phyloP scores from a whole-genome alignment of 495 filamentous ascomycete genomes.

The Hapsidospora chrysogenum region DNA sequence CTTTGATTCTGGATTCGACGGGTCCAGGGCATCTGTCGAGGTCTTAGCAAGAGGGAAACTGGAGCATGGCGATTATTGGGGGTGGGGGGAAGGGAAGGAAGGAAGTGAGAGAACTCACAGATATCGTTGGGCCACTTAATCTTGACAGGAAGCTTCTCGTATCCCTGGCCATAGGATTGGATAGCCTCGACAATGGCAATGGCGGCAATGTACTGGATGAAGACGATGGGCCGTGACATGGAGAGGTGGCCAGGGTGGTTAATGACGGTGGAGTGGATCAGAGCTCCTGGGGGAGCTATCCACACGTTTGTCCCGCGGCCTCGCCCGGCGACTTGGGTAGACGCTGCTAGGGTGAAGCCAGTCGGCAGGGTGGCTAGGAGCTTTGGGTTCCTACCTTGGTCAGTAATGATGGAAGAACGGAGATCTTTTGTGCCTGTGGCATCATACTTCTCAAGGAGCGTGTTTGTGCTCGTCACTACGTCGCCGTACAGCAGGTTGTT shows the following conservation, averaged over 20 bases:
- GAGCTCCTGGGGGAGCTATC: constrained; percentile 74
- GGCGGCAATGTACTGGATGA: constrained; percentile 84
- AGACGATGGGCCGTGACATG: constrained; percentile 66
- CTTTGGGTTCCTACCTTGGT: constrained; percentile 47
- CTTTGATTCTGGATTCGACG: constrained; percentile 35
- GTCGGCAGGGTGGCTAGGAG: constrained; percentile 60
- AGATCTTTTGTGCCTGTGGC: too few relatives aligned
- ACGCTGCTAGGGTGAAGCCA: constrained; percentile 83
- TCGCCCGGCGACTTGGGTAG: constrained; percentile 77
- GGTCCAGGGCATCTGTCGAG: constrained; percentile 45
- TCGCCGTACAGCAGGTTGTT: constrained; percentile 72
- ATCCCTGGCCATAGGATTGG: constrained; percentile 54
- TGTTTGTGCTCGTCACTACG: constrained; percentile 87
- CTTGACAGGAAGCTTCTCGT: constrained; percentile 58
- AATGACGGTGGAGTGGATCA: constrained; percentile 77
- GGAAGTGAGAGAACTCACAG: constrained; percentile 13
- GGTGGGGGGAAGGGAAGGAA: not conserved
- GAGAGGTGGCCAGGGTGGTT: constrained; percentile 60
- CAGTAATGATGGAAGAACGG: constrained; percentile 2
- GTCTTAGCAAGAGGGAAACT: constrained; percentile 12
- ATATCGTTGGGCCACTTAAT: constrained; percentile 98
- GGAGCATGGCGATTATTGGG: not conserved
- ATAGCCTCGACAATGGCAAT: constrained; percentile 82
- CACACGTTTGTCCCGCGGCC: constrained; percentile 88
- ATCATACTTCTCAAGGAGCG: constrained; percentile 75